Conservation (phyloP, 352 stramenopile species). For the Blastocystis sp. region DNA sequence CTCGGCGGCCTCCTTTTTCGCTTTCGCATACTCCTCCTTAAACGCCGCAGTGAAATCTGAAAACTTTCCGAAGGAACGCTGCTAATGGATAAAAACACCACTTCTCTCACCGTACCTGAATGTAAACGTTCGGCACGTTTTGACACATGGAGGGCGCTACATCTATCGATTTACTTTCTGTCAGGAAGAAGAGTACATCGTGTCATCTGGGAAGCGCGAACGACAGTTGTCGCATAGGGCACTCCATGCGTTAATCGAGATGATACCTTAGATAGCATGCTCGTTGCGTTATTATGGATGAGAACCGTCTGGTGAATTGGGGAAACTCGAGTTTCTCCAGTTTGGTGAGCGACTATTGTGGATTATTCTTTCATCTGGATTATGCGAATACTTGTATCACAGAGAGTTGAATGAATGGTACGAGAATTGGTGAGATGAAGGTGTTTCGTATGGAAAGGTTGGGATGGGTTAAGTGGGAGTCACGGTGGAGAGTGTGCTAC, state of each 20-base stretch:
- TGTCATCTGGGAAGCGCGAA: background rate
- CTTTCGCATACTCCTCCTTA: constrained; percentile 47
- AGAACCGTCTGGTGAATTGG: too few relatives aligned
- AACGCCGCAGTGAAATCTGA: constrained; percentile 39
- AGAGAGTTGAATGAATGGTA: too few relatives aligned
- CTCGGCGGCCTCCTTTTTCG: constrained; percentile 13
- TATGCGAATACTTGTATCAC: too few relatives aligned
- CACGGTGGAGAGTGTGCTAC: too few relatives aligned
- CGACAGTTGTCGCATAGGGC: background rate
- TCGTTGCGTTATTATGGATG: too few relatives aligned
- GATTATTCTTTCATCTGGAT: too few relatives aligned
- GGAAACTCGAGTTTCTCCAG: too few relatives aligned
- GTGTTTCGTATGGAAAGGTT: too few relatives aligned
- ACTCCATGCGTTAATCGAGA: background rate
- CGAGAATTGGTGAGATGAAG: too few relatives aligned
- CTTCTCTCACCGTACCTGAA: background rate
- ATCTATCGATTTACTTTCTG: background rate
- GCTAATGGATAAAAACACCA: background rate
- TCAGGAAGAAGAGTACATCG: background rate
- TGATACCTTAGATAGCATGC: constrained; percentile 32
- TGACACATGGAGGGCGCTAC: background rate
- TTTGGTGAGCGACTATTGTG: too few relatives aligned
- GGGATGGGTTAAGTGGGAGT: too few relatives aligned
- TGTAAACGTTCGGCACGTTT: constrained; percentile 27
- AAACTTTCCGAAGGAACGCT: constrained; percentile 24